Evolutionary conservation across 2,329 filamentous ascomycete genomes (phyloP), one percentile per base, ranked within the genome.

Genomic region (Dactylellina haptotyla): DNA sequence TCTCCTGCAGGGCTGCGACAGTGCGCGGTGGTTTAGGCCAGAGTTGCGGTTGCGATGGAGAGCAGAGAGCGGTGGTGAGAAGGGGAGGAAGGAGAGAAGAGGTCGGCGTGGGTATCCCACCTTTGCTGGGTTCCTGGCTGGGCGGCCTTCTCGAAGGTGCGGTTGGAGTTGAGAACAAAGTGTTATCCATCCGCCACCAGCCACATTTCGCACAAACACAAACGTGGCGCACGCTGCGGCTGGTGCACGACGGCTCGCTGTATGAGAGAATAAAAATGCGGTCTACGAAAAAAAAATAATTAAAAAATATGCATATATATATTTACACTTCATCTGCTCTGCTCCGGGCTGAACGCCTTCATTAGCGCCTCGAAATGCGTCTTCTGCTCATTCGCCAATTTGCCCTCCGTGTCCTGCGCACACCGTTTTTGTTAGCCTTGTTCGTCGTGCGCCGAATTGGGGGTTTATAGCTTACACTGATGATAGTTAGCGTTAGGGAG

Each of bases 401-500:
- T 91, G 2, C 92, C 92, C 9, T 85, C 84, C 3, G 87, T 85
- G 78, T 94, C 77, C 77, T 78, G 51, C 23, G 12, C 12, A 18
- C 14, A 84, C 26, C 82, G 12, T 12, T n/a, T 23, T 23, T 9
- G 41, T 46, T 83, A 67, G 12, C 9, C 50, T 28, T 58, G 67
- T 45, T 54, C 34, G n/a, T 16, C 4, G 37, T 9, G 10, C 18
- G 14, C 9, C 28, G 32, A 34, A 32, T 32, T 10, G 12, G 9
- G 2, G 23, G 14, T 57, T 30, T 2, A 16, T 6, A 26, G 79
- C 82, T 50, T 80, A 84, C 90, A 78, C 90, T 88, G 76, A 99
- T 90, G 75, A 99, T 97, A 9, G 95, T 97, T 78, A 92, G 84
- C n/a, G 99, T 87, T 75, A 99, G 84, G 61, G 92, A 96, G 81